Base-by-base conservation (phyloP, 106 monocot genomes). In the Dendrobium huoshanense region DNA sequence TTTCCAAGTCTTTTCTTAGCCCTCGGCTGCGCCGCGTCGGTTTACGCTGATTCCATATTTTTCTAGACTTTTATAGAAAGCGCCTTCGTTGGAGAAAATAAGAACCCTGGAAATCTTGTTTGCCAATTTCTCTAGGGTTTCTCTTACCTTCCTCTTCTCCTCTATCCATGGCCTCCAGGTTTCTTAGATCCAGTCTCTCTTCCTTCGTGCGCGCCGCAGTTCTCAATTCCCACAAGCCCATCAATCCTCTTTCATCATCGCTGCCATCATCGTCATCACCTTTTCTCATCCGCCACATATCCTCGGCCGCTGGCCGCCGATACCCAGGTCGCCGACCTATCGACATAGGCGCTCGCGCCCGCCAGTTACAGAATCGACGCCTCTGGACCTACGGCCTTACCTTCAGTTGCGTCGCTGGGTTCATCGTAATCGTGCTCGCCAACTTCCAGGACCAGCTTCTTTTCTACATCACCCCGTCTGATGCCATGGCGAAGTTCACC, bases 361-460 rank as follows among this genome's bases (percentile, higher is more conserved):
- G 98, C 75, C 91, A 99, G 85, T 86, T 99, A 25, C 98, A 99
- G 82, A 88, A 79, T 83, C 92, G 95, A 10, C 92, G 98, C 15
- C 89, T 99, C 13, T 99, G 98, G 98, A 93, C 92, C 74, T 95
- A 99, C 86, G 98, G 88, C 24, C 84, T 95, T 2, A 92, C 98
- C 78, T 93, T 99, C 85, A 84, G 91, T 82, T 89, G 98, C 81
- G 67, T 95, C 74, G 98, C 98, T 15, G 98, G 98, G 0, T 99
- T 99, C 87, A 83, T 99, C 59, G 85, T 91, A 78, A 88, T 95
- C 83, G 98, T 99, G 55, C 91, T 99, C 72, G 82, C 81, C 87
- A 99, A 87, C 67, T 99, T 99, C 88, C 92, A 99, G 81, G 98
- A 99, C 47, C 92, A 95, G 87, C 83, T 99, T 25, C 89, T 99